Evolutionary conservation across 208 protist genomes (phyloP), one percentile per base, ranked within the genome.

Genomic region (Leishmania mexicana): DNA sequence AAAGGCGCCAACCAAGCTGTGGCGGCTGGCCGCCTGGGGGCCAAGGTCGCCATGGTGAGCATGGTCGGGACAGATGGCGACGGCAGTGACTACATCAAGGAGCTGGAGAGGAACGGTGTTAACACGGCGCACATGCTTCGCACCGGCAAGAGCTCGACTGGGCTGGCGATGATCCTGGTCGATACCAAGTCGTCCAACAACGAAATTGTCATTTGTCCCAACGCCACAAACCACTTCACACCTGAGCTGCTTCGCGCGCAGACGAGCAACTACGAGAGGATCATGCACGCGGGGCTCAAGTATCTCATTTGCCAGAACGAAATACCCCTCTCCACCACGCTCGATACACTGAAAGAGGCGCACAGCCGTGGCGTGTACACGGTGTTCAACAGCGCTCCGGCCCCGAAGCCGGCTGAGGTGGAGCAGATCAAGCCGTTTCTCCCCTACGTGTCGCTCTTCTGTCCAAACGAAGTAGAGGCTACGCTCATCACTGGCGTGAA

Each of bases 1-100:
- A 99, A 99, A 83, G 97, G 97, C n/a, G 95, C 94, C 13, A 99
- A 99, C 85, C 96, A 98, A 86, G 92, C 96, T 15, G 93, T 98
- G 21, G 89, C 90, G 28, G 94, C 90, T 10, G 95, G 93, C 15
- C 87, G 95, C 58, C 90, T 98, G n/a, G 94, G 96, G 1, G 93
- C 91, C 17, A 88, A 90, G 64, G 92, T 95, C 21, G 88, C 90
- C 8, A 97, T 98, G 93, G 91, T 97, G 40, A 90, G 94, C 79
- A 93, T 97, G 88, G 92, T 99, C 17, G 96, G 96, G 72, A 75
- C 68, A 38, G 96, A 98, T 84, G 93, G 91, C 67, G 95, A 98
- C 75, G 97, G 97, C 75, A 74, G 75, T 19, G 90, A 92, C 62
- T 98, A 97, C 89, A 90, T 97, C 57, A 85, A 88, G 76, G 87